phyloP scores from a whole-genome alignment of 768 basidiomycete genomes.

The Auricularia sp. region DNA sequence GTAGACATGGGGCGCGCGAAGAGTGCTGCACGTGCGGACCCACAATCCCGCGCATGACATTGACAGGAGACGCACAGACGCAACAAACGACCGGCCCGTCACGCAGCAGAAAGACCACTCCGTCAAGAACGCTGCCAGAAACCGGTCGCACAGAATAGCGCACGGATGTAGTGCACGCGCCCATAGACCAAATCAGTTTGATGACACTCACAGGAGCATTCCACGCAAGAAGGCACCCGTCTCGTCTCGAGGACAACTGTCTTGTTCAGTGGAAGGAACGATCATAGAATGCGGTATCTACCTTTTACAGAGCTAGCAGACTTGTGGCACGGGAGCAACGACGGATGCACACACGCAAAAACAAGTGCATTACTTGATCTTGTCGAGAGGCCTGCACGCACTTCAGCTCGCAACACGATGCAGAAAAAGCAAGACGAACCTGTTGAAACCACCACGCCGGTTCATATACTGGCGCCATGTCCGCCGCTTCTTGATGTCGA shows the following conservation, averaged over 20 bases:
- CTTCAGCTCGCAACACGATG: neutral
- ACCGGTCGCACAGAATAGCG: too few species aligned
- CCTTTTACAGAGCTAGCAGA: neutral
- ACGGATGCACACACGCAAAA: neutral
- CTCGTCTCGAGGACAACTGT: neutral
- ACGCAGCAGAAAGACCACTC: too few species aligned
- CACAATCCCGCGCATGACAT: too few species aligned
- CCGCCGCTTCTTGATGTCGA: constrained; percentile 65
- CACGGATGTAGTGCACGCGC: too few species aligned
- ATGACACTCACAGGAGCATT: neutral
- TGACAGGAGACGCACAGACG: too few species aligned
- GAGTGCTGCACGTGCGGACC: too few species aligned
- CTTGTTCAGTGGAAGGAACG: neutral
- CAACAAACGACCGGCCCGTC: too few species aligned
- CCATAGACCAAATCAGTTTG: neutral
- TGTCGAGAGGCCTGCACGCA: neutral
- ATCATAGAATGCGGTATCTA: neutral
- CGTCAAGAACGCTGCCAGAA: too few species aligned
- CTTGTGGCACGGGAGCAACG: neutral
- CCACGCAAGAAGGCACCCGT: too few species aligned
- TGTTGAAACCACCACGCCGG: constrained; percentile 80
- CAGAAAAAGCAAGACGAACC: constrained; percentile 28
- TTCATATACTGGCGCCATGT: constrained; percentile 99
- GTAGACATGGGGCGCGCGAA: too few species aligned
- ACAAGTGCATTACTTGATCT: neutral